phyloP scores from a whole-genome alignment of 129 eudicot genomes.

The Gnaphalium uliginosum region DNA sequence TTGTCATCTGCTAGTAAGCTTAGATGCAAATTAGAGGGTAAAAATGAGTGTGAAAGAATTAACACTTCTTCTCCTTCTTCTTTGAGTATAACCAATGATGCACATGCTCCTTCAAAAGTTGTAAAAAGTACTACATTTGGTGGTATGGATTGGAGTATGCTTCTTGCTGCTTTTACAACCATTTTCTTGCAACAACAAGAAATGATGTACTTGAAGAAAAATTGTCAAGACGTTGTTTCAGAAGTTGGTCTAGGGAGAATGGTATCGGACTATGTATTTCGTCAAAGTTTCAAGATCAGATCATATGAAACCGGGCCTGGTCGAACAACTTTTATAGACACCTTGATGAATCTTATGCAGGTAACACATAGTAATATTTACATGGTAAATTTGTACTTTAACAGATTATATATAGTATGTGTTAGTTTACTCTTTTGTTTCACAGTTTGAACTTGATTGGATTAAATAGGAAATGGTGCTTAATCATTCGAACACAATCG shows the following conservation, averaged over 20 bases:
- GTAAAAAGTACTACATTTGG: constrained; percentile 58
- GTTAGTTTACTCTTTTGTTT: neutral
- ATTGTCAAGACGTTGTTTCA: constrained; percentile 48
- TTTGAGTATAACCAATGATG: constrained; percentile 49
- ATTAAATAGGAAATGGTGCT: constrained; percentile 65
- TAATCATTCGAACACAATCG: constrained; percentile 64
- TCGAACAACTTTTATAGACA: constrained; percentile 66
- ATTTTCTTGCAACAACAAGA: constrained; percentile 38
- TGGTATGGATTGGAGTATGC: constrained; percentile 64
- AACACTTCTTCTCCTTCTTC: constrained; percentile 37
- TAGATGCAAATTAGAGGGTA: constrained; percentile 38
- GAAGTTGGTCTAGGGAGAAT: constrained; percentile 65
- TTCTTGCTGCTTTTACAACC: constrained; percentile 70
- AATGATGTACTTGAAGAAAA: neutral
- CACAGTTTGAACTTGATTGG: neutral
- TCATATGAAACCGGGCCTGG: constrained; percentile 87
- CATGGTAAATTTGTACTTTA: neutral
- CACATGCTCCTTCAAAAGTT: constrained; percentile 59
- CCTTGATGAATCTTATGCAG: constrained; percentile 79
- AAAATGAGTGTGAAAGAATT: constrained; percentile 42
- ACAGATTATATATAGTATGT: neutral
- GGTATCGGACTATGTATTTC: constrained; percentile 61
- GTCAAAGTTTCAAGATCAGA: constrained; percentile 67
- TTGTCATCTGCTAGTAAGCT: constrained; percentile 35
- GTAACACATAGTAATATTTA: constrained; percentile 23